Evolutionary conservation across 169 alveolate species (phyloP).

Genomic region (Cystoisospora suis): DNA sequence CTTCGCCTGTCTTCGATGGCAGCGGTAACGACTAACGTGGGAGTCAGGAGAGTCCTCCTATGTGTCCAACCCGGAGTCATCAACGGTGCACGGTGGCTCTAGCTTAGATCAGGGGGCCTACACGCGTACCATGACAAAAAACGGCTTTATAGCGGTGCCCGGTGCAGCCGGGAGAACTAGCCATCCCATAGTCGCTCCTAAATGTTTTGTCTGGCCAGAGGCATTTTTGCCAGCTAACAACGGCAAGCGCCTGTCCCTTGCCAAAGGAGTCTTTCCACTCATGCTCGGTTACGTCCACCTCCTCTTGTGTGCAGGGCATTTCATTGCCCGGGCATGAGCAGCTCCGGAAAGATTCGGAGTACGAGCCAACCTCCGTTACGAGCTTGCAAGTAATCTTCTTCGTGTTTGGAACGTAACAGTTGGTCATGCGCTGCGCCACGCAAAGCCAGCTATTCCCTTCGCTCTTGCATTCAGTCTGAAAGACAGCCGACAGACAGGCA

Average conservation of each 20-base stretch:
- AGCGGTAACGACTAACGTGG: too few species aligned
- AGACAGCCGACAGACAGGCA: too few species aligned
- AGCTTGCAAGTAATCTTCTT: background rate
- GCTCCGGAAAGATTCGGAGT: background rate
- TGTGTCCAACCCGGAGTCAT: too few species aligned
- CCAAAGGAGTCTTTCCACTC: background rate
- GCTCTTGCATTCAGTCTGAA: background rate
- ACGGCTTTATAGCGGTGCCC: background rate
- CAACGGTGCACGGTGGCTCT: too few species aligned
- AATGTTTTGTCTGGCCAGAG: background rate
- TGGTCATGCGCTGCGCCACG: background rate
- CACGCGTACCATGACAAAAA: slow-evolving; percentile 1
- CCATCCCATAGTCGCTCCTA: slow-evolving; percentile 10
- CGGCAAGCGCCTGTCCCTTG: background rate
- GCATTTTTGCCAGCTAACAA: background rate
- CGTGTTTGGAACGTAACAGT: background rate
- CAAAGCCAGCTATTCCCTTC: background rate
- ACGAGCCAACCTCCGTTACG: background rate
- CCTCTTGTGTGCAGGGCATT: background rate
- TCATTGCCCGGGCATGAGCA: background rate
- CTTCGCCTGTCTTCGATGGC: too few species aligned
- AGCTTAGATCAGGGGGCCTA: too few species aligned
- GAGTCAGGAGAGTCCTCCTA: too few species aligned
- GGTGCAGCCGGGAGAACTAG: background rate
- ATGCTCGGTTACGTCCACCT: background rate